Evolutionary conservation across 768 basidiomycete species (phyloP).

Genomic region (Pholiota microspora): DNA sequence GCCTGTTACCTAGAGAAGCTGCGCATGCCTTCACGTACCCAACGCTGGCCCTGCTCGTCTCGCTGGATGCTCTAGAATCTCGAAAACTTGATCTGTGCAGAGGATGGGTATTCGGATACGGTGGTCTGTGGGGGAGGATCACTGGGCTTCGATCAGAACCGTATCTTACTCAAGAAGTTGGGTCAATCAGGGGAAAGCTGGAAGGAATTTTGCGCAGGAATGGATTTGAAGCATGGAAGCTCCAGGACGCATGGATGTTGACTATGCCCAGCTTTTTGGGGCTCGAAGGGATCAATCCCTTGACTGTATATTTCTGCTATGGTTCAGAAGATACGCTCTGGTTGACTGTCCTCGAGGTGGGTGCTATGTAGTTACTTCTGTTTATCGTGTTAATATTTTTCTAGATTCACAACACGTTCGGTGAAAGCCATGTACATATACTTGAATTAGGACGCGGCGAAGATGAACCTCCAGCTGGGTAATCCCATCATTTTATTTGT

Average conservation of each 20-base stretch:
- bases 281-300: constrained; percentile 67
- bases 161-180: constrained; percentile 38
- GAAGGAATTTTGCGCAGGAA: constrained; percentile 28
- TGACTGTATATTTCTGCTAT: constrained; percentile 70
- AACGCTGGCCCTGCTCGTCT: constrained; percentile 53
- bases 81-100: constrained; percentile 41
- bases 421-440: constrained; percentile 62
- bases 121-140: constrained; percentile 39
- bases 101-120: constrained; percentile 58
- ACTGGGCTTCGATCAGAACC: constrained; percentile 43
- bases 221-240: constrained; percentile 21
- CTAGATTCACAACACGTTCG: constrained; percentile 74
- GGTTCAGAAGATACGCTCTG: constrained; percentile 28
- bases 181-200: constrained; percentile 41
- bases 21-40: constrained; percentile 61
- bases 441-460: constrained; percentile 45
- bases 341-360: constrained; percentile 57
- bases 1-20: constrained; percentile 45
- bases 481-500: neutral
- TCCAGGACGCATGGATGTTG: constrained; percentile 66
- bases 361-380: too few relatives aligned
- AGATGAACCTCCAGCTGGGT: constrained; percentile 28
- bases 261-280: constrained; percentile 72
- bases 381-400: too few relatives aligned
- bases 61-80: constrained; percentile 51